Evolutionary conservation across 177 flowering plant species (phyloP).

Genomic region (Vitis hybrid): DNA sequence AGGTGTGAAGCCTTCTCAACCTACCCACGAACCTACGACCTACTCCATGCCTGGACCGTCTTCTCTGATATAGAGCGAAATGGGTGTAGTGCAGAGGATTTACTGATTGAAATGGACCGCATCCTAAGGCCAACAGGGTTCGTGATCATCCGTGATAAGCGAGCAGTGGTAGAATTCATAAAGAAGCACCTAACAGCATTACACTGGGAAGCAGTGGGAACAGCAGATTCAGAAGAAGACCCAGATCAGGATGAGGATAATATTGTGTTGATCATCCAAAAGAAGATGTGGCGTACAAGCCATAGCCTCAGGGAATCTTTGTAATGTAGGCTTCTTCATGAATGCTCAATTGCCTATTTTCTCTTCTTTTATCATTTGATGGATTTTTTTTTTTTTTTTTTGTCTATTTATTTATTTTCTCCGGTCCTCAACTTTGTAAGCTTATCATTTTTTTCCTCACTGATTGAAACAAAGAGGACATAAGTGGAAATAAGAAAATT

Average conservation of each 20-base stretch:
- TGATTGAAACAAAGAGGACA: no score
- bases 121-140: constrained; percentile 79
- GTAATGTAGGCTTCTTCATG: constrained; percentile 5
- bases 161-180: constrained; percentile 48
- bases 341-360: no score
- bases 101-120: constrained; percentile 73
- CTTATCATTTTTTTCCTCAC: no score
- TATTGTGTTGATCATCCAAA: constrained; percentile 31
- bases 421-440: no score
- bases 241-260: constrained; percentile 35
- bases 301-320: constrained; percentile 34
- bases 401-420: no score
- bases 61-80: constrained; percentile 66
- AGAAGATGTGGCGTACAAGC: constrained; percentile 50
- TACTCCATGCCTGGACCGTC: constrained; percentile 76
- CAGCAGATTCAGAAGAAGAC: constrained; percentile 23
- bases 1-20: constrained; percentile 89
- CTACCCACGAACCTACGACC: constrained; percentile 78
- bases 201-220: constrained; percentile 67
- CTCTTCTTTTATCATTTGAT: no score
- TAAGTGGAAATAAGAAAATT: no score
- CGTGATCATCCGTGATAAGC: constrained; percentile 57
- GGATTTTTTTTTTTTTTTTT: no score
- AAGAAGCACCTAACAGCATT: constrained; percentile 57
- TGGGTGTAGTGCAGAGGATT: constrained; percentile 72